Percentiles rank a stretch among this genome's conserved stretches.
Evolutionary conservation across 1,284 basidiomycete genomes (phyloP).

Genomic region (Moesziomyces aphidis): DNA sequence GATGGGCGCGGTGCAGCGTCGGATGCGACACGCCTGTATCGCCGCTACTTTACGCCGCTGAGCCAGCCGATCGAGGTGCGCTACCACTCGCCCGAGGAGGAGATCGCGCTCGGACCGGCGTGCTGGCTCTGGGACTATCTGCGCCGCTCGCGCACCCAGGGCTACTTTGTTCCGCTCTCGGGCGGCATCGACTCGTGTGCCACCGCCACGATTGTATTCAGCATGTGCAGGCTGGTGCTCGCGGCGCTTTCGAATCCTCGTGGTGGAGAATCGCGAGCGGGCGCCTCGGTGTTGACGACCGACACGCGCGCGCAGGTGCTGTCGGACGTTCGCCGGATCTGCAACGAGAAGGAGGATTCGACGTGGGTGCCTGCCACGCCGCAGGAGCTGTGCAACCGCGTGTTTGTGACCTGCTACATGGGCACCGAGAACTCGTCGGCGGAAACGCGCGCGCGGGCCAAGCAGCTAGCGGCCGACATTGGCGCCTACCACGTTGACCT

Average conservation of each 20-base stretch:
- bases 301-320: constrained; percentile 84
- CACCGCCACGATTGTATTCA: constrained; percentile 92
- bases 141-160: constrained; percentile 89
- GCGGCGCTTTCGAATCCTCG: no score
- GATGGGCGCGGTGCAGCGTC: neutral
- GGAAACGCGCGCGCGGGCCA: constrained; percentile 88
- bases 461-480: constrained; percentile 85
- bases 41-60: constrained; percentile 38
- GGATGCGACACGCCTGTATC: constrained; percentile 23
- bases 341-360: constrained; percentile 82
- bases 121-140: constrained; percentile 99
- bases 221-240: constrained; percentile 91
- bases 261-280: neutral
- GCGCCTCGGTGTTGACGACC: constrained; percentile 21
- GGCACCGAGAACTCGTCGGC: constrained; percentile 93
- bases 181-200: constrained; percentile 99
- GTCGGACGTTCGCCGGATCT: constrained; percentile 87
- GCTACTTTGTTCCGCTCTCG: constrained; percentile 94
- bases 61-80: constrained; percentile 72
- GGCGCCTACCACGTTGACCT: constrained; percentile 87
- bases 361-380: constrained; percentile 85
- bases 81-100: constrained; percentile 92
- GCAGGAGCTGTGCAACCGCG: constrained; percentile 82
- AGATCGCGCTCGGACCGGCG: constrained; percentile 97
- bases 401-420: constrained; percentile 99